phyloP scores from a whole-genome alignment of 83 land plant species.

The Thuja plicata region DNA sequence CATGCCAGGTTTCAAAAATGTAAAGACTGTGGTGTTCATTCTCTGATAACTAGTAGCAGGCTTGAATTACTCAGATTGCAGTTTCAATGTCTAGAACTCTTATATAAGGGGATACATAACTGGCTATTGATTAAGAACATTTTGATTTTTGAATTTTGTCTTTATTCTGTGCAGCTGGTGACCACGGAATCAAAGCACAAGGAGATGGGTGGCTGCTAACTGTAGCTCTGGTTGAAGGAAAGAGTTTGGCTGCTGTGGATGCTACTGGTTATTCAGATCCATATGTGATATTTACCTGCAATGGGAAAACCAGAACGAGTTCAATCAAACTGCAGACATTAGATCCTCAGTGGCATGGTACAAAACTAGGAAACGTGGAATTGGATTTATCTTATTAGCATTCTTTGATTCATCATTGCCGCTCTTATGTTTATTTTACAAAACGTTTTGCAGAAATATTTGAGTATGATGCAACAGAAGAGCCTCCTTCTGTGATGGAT shows the following conservation, averaged over 20 bases:
- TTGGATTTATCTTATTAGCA: conserved; percentile 7
- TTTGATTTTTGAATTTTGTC: not conserved
- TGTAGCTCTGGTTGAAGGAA: conserved; percentile 73
- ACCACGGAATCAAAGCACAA: conserved; percentile 78
- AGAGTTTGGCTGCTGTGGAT: conserved; percentile 57
- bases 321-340: conserved; percentile 76
- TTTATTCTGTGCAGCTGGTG: conserved; percentile 26
- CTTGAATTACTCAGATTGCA: not conserved
- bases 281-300: conserved; percentile 82
- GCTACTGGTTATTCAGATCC: conserved; percentile 71
- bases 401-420: conserved; percentile 5
- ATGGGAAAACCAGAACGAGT: conserved; percentile 71
- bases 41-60: not conserved
- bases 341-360: conserved; percentile 81
- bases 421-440: not conserved
- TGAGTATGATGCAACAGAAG: conserved; percentile 84
- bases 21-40: conserved; percentile 14
- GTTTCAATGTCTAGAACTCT: conserved; percentile 7
- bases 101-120: not conserved
- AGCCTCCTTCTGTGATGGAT: conserved; percentile 73
- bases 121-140: conserved; percentile 3
- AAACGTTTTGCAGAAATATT: conserved; percentile 60
- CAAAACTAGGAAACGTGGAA: not conserved
- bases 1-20: conserved; percentile 59
- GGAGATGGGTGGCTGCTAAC: conserved; percentile 84